Conservation (phyloP, 2,329 filamentous ascomycete genomes). For the Colletotrichum camelliae region DNA sequence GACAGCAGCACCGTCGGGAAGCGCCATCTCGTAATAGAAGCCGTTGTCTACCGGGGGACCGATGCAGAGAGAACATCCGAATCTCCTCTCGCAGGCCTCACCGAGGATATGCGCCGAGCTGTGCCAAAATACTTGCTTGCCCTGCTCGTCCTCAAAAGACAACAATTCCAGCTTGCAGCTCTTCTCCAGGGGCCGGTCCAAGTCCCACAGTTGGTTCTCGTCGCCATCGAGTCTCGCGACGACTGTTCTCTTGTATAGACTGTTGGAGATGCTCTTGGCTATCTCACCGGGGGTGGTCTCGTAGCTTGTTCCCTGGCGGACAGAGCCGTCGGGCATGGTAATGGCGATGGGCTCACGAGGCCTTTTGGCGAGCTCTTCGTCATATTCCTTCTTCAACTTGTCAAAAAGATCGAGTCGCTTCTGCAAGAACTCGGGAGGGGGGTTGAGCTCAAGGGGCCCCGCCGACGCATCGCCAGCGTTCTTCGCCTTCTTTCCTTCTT, state of each 20-base stretch:
- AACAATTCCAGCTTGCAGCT: constrained; percentile 86
- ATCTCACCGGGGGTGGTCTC: constrained; percentile 87
- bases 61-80: constrained; percentile 90
- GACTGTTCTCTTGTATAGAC: constrained; percentile 82
- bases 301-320: constrained; percentile 81
- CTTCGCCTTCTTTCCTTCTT: constrained; percentile 58
- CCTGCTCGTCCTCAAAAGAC: constrained; percentile 77
- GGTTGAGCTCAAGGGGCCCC: constrained; percentile 53
- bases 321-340: constrained; percentile 74
- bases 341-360: constrained; percentile 77
- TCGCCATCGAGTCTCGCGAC: constrained; percentile 84
- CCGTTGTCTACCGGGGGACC: constrained; percentile 90
- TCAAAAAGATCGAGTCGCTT: constrained; percentile 89
- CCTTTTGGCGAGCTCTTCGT: constrained; percentile 75
- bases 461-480: constrained; percentile 38
- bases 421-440: constrained; percentile 77
- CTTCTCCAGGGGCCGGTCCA: constrained; percentile 87
- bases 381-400: constrained; percentile 82
- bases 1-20: constrained; percentile 73
- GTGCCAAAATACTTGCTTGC: constrained; percentile 98
- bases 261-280: constrained; percentile 82
- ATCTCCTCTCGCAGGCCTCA: constrained; percentile 89
- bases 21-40: constrained; percentile 83
- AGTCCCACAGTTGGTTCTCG: constrained; percentile 80
- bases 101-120: constrained; percentile 91